Evolutionary conservation across 2,329 filamentous ascomycete genomes (phyloP).

Genomic region (Microdochium bolleyi): DNA sequence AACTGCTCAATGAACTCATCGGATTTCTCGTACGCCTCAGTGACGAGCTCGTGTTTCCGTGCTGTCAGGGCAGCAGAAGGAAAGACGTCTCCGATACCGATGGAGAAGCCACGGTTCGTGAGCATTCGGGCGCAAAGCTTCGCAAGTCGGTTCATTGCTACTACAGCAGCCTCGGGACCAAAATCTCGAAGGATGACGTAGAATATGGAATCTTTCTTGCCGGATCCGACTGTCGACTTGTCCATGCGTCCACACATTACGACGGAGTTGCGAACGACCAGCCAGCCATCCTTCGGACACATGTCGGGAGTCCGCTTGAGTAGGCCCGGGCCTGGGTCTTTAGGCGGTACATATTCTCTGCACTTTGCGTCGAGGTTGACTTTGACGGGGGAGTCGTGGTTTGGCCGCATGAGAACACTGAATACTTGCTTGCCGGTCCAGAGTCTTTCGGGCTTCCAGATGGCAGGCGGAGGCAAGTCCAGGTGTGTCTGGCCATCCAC

Average conservation of each 20-base stretch:
- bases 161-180: slow-evolving; percentile 79
- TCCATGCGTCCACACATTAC: slow-evolving; percentile 98
- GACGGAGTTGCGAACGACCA: slow-evolving; percentile 92
- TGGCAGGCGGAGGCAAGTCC: slow-evolving; percentile 78
- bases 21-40: slow-evolving; percentile 70
- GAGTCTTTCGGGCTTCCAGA: slow-evolving; percentile 75
- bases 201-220: slow-evolving; percentile 97
- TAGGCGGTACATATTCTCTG: slow-evolving; percentile 53
- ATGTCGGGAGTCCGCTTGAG: slow-evolving; percentile 52
- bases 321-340: slow-evolving; percentile 45
- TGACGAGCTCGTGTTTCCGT: slow-evolving; percentile 70
- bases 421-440: slow-evolving; percentile 99
- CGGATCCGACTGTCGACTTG: slow-evolving; percentile 92
- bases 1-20: slow-evolving; percentile 77
- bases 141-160: slow-evolving; percentile 88
- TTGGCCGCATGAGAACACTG: slow-evolving; percentile 83
- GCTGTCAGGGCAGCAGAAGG: slow-evolving; percentile 63
- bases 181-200: slow-evolving; percentile 95
- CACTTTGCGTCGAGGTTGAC: slow-evolving; percentile 93
- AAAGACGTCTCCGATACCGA: slow-evolving; percentile 91
- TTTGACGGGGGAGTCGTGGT: slow-evolving; percentile 70
- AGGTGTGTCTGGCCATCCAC: slow-evolving; percentile 70
- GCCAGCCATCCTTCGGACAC: slow-evolving; percentile 80
- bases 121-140: slow-evolving; percentile 85
- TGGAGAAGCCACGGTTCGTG: slow-evolving; percentile 88